These are phyloP conservation scores for Candida tunisiensis DNA, from an alignment of 1,139 yeast species.

Conservation along the genomic window DNA sequence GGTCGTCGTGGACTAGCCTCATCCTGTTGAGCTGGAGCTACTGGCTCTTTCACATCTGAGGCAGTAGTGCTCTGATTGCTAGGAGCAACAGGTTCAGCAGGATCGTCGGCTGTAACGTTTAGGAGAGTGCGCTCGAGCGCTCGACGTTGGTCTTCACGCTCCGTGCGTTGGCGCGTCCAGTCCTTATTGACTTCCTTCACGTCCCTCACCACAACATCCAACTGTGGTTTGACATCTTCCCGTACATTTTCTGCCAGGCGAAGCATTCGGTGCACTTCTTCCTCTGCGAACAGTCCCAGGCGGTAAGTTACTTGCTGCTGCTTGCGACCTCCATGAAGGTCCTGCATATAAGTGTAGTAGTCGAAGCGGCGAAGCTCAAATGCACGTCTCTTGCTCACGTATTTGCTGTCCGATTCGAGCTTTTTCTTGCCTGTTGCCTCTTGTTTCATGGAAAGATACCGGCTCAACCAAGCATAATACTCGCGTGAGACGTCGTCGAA, in stretches of 20 bases:
- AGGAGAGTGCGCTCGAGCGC: constrained; percentile 15
- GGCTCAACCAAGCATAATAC: constrained; percentile 58
- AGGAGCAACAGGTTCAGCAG: not conserved
- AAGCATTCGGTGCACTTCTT: constrained; percentile 14
- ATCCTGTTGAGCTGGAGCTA: too few species aligned
- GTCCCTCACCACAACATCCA: constrained; percentile 17
- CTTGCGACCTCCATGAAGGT: constrained; percentile 34
- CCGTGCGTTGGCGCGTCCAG: constrained; percentile 24
- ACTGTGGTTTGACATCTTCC: constrained; percentile 12
- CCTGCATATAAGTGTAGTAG: constrained; percentile 48
- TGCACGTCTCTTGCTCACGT: constrained; percentile 36
- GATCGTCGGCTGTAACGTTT: not conserved
- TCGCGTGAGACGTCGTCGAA: constrained; percentile 64
- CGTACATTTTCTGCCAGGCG: constrained; percentile 10
- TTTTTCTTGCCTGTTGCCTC: constrained; percentile 22
- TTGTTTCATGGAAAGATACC: constrained; percentile 50
- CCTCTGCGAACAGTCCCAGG: constrained; percentile 21
- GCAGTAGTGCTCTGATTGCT: not conserved
- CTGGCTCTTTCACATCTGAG: not conserved
- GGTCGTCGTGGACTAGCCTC: too few species aligned
- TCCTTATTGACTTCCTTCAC: constrained; percentile 20
- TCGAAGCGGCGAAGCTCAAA: constrained; percentile 62
- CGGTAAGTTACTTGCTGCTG: constrained; percentile 24
- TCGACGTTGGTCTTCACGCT: constrained; percentile 21
- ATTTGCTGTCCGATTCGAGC: constrained; percentile 38